Base-by-base conservation (phyloP, 306 rosid genomes). In the Purshia tridentata region DNA sequence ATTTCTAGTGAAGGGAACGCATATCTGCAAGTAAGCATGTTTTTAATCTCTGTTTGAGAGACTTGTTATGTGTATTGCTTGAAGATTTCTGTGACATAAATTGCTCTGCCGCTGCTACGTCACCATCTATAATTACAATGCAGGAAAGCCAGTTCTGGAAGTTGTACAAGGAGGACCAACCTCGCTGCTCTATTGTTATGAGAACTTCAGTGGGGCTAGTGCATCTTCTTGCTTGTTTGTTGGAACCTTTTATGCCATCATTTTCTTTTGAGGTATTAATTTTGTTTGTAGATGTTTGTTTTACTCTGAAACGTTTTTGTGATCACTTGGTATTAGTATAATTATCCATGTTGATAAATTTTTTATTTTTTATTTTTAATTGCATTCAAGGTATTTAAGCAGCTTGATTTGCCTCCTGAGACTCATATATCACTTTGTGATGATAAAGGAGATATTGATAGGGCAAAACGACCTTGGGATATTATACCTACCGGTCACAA, bases 181-280 rank as follows among this genome's bases (percentile, higher is more conserved):
- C 97, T 71, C 88, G 86, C 50, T 91, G 98, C 61, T 57, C 87
- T 49, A 54, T 91, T 71, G 96, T 91, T 67, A 89, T 94, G 87
- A 89, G 88, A 82, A 94, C 99, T 54, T 87, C 99, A 37, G 85
- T 84, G 22, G 99, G 99, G 68, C 69, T 94, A 70, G 99, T 91
- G 14, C 84, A 88, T 88, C 73, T 94, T 80, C 93, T 94, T 57
- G 95, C 95, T 41, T 89, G 96, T 78, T 81, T 94, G 22, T 83
- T 94, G 71, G 97, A 94, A 72, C 98, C 98, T 23, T 94, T 85
- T 82, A 89, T 94, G 81, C 98, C 98, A 52, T 94, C 97, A 37
- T 91, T 94, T 81, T 82, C 92, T 44, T 42, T 56, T 37, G 94
- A 91, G 92, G 98, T 94, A 85, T 48, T 51, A 67, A 37, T 74